Percentiles rank a stretch among this genome's conserved stretches.
phyloP scores from a whole-genome alignment of 257 asterid species.

The Apocynum venetum region DNA sequence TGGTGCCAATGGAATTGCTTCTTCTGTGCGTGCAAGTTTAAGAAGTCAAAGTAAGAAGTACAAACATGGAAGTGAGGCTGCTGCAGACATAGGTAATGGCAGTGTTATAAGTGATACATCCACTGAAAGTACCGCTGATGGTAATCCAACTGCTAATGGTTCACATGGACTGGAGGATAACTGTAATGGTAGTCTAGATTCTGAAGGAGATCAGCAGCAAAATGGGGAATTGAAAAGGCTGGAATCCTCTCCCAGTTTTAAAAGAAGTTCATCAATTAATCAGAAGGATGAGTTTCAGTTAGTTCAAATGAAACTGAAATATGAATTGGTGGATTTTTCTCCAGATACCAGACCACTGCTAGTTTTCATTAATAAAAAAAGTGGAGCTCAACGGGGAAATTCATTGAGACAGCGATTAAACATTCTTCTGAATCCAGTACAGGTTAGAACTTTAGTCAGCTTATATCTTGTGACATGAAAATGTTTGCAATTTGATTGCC shows the following conservation, averaged over 20 bases:
- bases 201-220: slow-evolving; percentile 44
- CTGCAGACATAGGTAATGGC: slow-evolving; percentile 47
- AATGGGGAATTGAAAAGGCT: slow-evolving; percentile 46
- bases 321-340: slow-evolving; percentile 88
- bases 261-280: slow-evolving; percentile 56
- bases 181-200: slow-evolving; percentile 31
- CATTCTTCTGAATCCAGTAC: slow-evolving; percentile 87
- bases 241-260: slow-evolving; percentile 53
- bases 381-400: slow-evolving; percentile 98
- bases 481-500: not conserved
- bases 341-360: slow-evolving; percentile 87
- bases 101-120: slow-evolving; percentile 53
- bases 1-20: slow-evolving; percentile 98
- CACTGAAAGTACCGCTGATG: slow-evolving; percentile 41
- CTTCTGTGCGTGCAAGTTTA: slow-evolving; percentile 89
- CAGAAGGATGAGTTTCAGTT: slow-evolving; percentile 61
- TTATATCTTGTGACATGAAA: slow-evolving; percentile 10
- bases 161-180: slow-evolving; percentile 48
- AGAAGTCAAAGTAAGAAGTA: slow-evolving; percentile 79
- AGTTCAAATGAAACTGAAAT: slow-evolving; percentile 50
- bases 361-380: slow-evolving; percentile 84
- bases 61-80: slow-evolving; percentile 52
- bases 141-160: slow-evolving; percentile 45
- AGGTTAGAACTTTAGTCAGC: slow-evolving; percentile 52
- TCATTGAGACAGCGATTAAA: slow-evolving; percentile 76